Base-by-base conservation (phyloP, 2,329 filamentous ascomycete genomes). In the Aureobasidium melanogenum region DNA sequence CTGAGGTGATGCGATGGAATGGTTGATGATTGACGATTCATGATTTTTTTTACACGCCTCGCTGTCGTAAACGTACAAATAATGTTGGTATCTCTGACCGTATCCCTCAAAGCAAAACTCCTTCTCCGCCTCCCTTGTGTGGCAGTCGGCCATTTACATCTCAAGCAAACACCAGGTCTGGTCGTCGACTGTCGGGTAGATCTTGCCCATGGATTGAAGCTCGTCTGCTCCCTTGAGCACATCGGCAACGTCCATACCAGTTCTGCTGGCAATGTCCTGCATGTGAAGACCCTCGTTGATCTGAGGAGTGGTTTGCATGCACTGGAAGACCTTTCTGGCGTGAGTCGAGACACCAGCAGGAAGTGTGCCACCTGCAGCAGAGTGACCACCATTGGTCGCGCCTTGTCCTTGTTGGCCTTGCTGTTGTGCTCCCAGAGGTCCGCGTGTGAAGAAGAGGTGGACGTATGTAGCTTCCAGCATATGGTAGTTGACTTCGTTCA, bases 401-500 rank as follows among this genome's bases (percentile, higher is more conserved):
- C 73, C 73, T 61, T 67, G 64, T n/a, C 56, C 56, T 15, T 59
- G 56, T 41, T 59, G 56, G 9, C 59, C 43, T 30, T 56, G 28
- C 34, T 61, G 59, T 60, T 60, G 28, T 38, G 76, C 74, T 73
- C 34, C 76, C 2, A 74, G 79, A 3, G 86, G 82, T 0, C 91
- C 92, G 47, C 85, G 83, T 15, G 87, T 89, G 73, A 91, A 88
- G 75, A 87, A 87, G 55, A 99, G 79, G 77, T 99, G 94, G 54
- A 95, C 88, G 62, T 88, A 89, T 6, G 91, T 89, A 28, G 91
- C 88, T 77, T 99, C 93, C 58, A 99, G 84, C 66, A 97, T 76
- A 75, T 97, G 94, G 73, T 91, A 96, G 72, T 88, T 88, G 72
- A 97, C 83, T 80, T 99, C 94, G 78, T 99, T 96, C 78, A 88